Evolutionary conservation across 2,329 filamentous ascomycete genomes (phyloP), one percentile per base, ranked within the genome.

Genomic region (Hypoxylon sp.): DNA sequence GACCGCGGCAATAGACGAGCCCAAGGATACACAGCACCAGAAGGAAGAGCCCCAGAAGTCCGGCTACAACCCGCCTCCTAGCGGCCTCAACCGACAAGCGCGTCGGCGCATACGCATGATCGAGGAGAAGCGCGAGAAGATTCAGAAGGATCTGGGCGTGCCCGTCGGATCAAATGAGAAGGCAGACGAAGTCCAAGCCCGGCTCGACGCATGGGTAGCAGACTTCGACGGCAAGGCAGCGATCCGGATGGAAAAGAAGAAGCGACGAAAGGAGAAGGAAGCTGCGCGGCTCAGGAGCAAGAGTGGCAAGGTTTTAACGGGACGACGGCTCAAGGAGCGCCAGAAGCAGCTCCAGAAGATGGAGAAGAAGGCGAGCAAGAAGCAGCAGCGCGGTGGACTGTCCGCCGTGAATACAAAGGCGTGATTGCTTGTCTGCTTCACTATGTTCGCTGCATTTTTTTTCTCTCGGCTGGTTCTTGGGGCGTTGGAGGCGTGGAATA

Each of bases 21-120:
- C 29, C 29, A 31, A 31, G 39, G 2, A 26, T 9, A n/a, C 46
- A 24, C 50, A 35, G 17, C n/a, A 4, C 22, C 29, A 24, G 24
- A 37, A 31, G 13, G 39, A 71, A 17, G 57, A 39, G 57, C 13
- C 19, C 13, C 17, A 55, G 14, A 24, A 17, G 17, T 3, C 8
- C 19, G 55, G 31, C 19, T 29, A 37, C 19, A 37, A 50, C 31
- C 17, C 57, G 37, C 31, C 59, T 2, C 69, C 72, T 5, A 70
- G 58, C 22, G 73, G 71, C 0, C 70, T 74, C 51, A 78, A 77
- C 63, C 74, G 76, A 6, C 24, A 46, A n/a, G 69, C 61, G n/a
- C 74, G 77, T 26, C 74, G 78, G 14, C 76, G 76, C 5, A 60
- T 75, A 26, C 63, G 64, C 26, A 48, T 79, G 33, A 77, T 80